Evolutionary conservation across 2,329 filamentous ascomycete species (phyloP).

Genomic region (Geosmithia putterillii): DNA sequence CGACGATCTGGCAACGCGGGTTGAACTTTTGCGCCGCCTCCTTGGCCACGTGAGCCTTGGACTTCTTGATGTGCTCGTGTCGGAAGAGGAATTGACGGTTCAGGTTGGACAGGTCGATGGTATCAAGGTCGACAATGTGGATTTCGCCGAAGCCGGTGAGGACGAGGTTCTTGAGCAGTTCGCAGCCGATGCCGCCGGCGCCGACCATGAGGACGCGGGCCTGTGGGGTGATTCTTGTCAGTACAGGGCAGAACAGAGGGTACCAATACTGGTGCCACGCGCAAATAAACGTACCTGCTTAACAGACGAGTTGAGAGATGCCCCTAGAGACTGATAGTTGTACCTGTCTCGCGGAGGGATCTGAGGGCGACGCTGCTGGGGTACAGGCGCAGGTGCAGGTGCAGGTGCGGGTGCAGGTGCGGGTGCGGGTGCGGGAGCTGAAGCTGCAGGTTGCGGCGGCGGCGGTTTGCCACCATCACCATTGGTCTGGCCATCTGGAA

Average conservation of each 20-base stretch:
- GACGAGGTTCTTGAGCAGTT: constrained; percentile 92
- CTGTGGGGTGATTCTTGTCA: constrained; percentile 27
- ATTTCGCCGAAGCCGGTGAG: constrained; percentile 86
- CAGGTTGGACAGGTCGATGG: constrained; percentile 93
- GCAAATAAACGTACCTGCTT: constrained; percentile 47
- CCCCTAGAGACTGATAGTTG: constrained; percentile 56
- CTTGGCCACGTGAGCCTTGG: constrained; percentile 89
- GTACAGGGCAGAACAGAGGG: neutral
- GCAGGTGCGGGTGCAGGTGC: constrained; percentile 8
- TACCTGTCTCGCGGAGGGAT: constrained; percentile 34
- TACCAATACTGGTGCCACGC: neutral
- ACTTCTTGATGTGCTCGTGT: constrained; percentile 94
- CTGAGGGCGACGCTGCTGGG: constrained; percentile 13
- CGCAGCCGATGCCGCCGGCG: constrained; percentile 93
- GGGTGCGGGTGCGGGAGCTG: constrained; percentile 1
- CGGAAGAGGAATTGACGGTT: constrained; percentile 97
- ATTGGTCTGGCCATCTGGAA: neutral
- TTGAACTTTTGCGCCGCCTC: constrained; percentile 88
- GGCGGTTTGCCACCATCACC: neutral
- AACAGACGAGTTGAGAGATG: constrained; percentile 48
- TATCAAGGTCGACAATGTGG: constrained; percentile 93
- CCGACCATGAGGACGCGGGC: constrained; percentile 86
- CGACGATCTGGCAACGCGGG: constrained; percentile 71
- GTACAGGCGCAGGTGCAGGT: too few relatives aligned
- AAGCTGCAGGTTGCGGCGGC: constrained; percentile 8